Conservation (phyloP, 2,329 filamentous ascomycete species). For the Pseudogymnoascus sp. region DNA sequence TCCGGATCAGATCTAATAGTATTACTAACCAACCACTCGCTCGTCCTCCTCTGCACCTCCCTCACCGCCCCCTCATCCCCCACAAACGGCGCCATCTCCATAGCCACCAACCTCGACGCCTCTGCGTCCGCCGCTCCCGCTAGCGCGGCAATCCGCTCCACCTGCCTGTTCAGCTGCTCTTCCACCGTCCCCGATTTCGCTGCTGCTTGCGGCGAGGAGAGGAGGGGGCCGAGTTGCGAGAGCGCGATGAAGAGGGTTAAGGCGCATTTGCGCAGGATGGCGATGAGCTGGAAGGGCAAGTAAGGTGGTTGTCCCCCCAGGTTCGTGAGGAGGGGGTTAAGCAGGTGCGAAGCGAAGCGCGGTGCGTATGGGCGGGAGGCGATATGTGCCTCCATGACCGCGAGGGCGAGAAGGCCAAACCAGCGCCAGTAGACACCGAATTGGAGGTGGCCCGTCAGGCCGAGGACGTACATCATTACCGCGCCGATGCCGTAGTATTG, state of each 20-base stretch:
- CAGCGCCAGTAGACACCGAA: conserved; percentile 61
- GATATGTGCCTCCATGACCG: conserved; percentile 49
- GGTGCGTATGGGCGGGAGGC: conserved; percentile 50
- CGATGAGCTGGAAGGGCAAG: conserved; percentile 78
- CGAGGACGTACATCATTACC: conserved; percentile 52
- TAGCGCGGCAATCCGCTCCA: conserved; percentile 59
- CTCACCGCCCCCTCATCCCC: conserved; percentile 60
- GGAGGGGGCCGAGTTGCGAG: conserved; percentile 67
- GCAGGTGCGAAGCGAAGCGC: conserved; percentile 32
- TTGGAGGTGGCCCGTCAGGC: conserved; percentile 59
- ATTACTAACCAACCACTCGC: conserved; percentile 83
- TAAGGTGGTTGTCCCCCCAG: conserved; percentile 49
- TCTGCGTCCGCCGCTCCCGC: conserved; percentile 60
- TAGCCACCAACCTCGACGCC: conserved; percentile 58
- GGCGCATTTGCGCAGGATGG: conserved; percentile 65
- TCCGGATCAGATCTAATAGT: conserved; percentile 72
- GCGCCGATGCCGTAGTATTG: conserved; percentile 56
- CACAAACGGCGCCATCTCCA: conserved; percentile 75
- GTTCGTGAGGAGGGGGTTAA: conserved; percentile 39
- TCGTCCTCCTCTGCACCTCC: conserved; percentile 64
- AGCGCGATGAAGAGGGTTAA: conserved; percentile 79
- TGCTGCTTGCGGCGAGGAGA: conserved; percentile 32
- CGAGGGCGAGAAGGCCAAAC: conserved; percentile 47
- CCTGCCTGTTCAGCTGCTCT: conserved; percentile 49
- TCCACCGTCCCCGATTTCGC: conserved; percentile 35